A percentile compares a stretch with the other conserved stretches of the same genome.
phyloP scores from a whole-genome alignment of 345 rosid genomes.

The Murraya koenigii region DNA sequence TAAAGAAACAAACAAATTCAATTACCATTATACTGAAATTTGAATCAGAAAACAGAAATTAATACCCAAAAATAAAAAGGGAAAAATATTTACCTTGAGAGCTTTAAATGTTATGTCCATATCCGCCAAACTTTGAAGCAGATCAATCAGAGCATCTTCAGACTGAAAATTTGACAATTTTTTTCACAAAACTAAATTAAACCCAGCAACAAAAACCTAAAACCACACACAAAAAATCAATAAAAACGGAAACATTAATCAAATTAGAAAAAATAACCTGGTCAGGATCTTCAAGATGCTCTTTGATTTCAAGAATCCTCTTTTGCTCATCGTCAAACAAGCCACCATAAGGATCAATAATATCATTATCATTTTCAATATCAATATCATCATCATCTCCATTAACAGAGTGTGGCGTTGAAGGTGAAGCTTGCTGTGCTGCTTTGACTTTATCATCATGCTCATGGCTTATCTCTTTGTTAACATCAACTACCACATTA shows the following conservation, averaged over 20 bases:
- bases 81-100: constrained; percentile 52
- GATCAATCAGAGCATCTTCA: constrained; percentile 79
- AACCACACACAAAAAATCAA: neutral
- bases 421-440: constrained; percentile 27
- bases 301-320: constrained; percentile 76
- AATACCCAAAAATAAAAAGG: neutral
- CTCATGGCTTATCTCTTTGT: constrained; percentile 29
- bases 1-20: constrained; percentile 15
- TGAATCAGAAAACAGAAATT: neutral
- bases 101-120: constrained; percentile 97
- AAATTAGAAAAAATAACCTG: constrained; percentile 49
- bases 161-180: constrained; percentile 40
- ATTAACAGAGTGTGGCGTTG: constrained; percentile 49
- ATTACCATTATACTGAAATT: neutral
- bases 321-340: constrained; percentile 95
- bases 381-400: constrained; percentile 37
- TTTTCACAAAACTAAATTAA: constrained; percentile 10
- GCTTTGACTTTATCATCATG: constrained; percentile 14
- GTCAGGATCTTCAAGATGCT: constrained; percentile 80
- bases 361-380: constrained; percentile 38
- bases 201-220: constrained; percentile 10
- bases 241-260: neutral
- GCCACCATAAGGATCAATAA: constrained; percentile 76
- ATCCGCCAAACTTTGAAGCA: constrained; percentile 92
- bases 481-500: constrained; percentile 28